phyloP scores from a whole-genome alignment of 2,329 filamentous ascomycete genomes.

The Fusarium buxicola region DNA sequence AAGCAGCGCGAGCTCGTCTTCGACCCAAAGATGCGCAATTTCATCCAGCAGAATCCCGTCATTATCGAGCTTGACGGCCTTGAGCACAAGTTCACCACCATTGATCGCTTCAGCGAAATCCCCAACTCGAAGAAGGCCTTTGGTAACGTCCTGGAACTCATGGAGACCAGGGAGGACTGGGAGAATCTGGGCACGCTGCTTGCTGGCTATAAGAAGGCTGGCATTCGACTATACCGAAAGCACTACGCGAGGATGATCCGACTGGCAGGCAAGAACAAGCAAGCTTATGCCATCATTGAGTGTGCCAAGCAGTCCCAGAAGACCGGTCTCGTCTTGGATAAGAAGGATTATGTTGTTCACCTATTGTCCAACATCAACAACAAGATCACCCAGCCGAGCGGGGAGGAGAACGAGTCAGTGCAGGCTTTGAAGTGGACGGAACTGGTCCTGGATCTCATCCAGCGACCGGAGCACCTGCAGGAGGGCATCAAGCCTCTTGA shows the following conservation, averaged over 20 bases:
- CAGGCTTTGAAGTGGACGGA: slow-evolving; percentile 60
- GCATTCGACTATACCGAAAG: slow-evolving; percentile 50
- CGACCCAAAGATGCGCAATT: slow-evolving; percentile 57
- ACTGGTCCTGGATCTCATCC: slow-evolving; percentile 62
- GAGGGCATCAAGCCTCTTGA: slow-evolving; percentile 25
- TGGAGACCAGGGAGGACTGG: slow-evolving; percentile 63
- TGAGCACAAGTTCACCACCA: slow-evolving; percentile 62
- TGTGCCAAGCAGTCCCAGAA: slow-evolving; percentile 59
- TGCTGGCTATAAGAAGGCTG: slow-evolving; percentile 60
- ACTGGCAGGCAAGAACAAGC: slow-evolving; percentile 54
- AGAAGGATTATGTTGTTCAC: slow-evolving; percentile 53
- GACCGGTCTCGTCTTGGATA: slow-evolving; percentile 59
- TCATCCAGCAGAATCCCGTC: slow-evolving; percentile 66
- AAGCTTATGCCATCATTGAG: slow-evolving; percentile 61
- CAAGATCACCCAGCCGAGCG: slow-evolving; percentile 51
- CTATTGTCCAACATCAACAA: slow-evolving; percentile 47
- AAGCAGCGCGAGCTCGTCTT: slow-evolving; percentile 66
- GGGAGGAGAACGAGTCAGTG: slow-evolving; percentile 49
- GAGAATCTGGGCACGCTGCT: slow-evolving; percentile 64
- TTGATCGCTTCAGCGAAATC: slow-evolving; percentile 56
- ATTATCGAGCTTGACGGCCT: slow-evolving; percentile 69
- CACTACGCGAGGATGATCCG: slow-evolving; percentile 58
- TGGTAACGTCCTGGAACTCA: slow-evolving; percentile 54
- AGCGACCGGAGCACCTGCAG: slow-evolving; percentile 55
- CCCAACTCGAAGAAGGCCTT: slow-evolving; percentile 57